phyloP scores from a whole-genome alignment of 352 stramenopile species.

The Globisporangium uncinulatum region DNA sequence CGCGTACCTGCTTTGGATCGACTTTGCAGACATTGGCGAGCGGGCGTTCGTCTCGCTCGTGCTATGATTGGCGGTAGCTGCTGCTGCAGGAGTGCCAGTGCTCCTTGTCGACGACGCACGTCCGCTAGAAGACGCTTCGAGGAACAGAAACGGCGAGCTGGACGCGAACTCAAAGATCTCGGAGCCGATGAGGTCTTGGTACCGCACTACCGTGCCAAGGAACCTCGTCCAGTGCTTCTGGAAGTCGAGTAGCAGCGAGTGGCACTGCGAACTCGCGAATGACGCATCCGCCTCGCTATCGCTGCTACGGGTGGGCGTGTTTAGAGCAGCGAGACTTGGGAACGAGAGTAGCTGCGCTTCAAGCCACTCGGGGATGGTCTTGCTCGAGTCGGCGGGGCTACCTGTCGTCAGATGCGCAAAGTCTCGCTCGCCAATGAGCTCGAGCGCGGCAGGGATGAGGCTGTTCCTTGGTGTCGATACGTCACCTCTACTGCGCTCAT shows the following conservation, averaged over 20 bases:
- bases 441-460: constrained; percentile 1
- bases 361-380: constrained; percentile 31
- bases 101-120: background rate
- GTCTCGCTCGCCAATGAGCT: constrained; percentile 5
- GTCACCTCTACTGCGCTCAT: background rate
- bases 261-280: constrained; percentile 1
- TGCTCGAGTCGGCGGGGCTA: constrained; percentile 5
- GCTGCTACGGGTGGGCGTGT: background rate
- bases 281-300: background rate
- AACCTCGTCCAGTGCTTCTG: constrained; percentile 24
- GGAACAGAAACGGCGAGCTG: constrained; percentile 33
- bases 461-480: background rate
- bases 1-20: constrained; percentile 33
- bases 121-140: constrained; percentile 1
- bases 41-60: background rate
- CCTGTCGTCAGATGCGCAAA: constrained; percentile 3
- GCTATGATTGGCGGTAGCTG: background rate
- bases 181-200: constrained; percentile 29
- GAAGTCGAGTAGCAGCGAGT: constrained; percentile 16
- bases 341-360: constrained; percentile 12
- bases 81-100: background rate
- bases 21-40: constrained; percentile 19
- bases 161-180: constrained; percentile 49
- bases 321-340: background rate
- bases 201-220: constrained; percentile 21